phyloP scores from a whole-genome alignment of 2,329 filamentous ascomycete species.

The Claviceps paspali region DNA sequence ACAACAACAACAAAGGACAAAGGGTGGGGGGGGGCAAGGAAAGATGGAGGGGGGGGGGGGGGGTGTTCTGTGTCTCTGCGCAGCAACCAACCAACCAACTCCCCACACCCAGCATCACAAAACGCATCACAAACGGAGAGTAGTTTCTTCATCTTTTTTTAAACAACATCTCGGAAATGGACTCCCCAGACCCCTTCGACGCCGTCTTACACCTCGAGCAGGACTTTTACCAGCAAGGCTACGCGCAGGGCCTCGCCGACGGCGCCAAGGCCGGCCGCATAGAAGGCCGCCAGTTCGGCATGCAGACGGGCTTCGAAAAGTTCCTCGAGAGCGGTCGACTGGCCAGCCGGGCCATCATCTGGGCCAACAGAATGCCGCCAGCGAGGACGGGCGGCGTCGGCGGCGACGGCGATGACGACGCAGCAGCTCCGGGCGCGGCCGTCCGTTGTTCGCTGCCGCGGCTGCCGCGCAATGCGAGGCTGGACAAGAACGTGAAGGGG shows the following conservation, averaged over 20 bases:
- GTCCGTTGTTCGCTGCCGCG: slow-evolving; percentile 21
- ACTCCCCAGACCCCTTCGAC: slow-evolving; percentile 34
- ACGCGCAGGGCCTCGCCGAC: slow-evolving; percentile 57
- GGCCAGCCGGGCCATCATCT: slow-evolving; percentile 67
- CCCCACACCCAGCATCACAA: too few species aligned
- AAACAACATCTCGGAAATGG: too few species aligned
- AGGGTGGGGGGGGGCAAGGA: too few species aligned
- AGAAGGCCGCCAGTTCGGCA: slow-evolving; percentile 80
- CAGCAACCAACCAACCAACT: too few species aligned
- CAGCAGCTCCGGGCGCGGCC: too few species aligned
- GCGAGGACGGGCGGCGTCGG: background rate
- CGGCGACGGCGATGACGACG: too few species aligned
- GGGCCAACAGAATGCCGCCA: slow-evolving; percentile 52
- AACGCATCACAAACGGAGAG: too few species aligned
- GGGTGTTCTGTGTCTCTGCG: too few species aligned
- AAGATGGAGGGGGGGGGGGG: too few species aligned
- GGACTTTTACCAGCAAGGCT: slow-evolving; percentile 70
- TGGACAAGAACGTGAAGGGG: slow-evolving; percentile 61
- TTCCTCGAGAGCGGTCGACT: slow-evolving; percentile 67
- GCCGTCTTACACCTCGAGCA: slow-evolving; percentile 46
- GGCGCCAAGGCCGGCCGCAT: slow-evolving; percentile 63
- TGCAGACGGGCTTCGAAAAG: slow-evolving; percentile 89
- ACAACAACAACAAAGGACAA: too few species aligned
- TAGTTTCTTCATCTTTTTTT: too few species aligned
- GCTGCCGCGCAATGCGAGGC: slow-evolving; percentile 44